Conservation (phyloP, 495 filamentous ascomycete species). For the Annulohypoxylon nitens region DNA sequence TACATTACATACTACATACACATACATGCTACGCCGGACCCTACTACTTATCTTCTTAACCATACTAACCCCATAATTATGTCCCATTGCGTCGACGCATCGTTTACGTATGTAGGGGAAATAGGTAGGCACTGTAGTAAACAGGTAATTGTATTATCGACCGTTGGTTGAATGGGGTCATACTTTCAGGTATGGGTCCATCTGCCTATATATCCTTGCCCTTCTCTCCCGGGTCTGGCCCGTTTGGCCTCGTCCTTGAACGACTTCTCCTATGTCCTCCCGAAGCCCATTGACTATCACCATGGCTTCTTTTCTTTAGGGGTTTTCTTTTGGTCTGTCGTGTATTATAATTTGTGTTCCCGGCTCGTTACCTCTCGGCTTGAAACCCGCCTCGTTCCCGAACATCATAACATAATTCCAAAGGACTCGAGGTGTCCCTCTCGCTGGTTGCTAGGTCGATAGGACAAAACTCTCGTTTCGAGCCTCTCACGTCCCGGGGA, state of each 20-base stretch:
- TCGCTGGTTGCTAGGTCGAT: constrained; percentile 23
- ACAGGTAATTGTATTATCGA: constrained; percentile 44
- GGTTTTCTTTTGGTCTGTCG: constrained; percentile 50
- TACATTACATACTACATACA: constrained; percentile 27
- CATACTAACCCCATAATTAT: constrained; percentile 50
- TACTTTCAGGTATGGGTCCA: constrained; percentile 42
- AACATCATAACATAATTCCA: constrained; percentile 8
- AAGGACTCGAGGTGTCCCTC: constrained; percentile 31
- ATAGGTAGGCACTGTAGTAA: constrained; percentile 37
- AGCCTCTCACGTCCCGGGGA: constrained; percentile 34
- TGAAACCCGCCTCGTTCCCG: constrained; percentile 31
- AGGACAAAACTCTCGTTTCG: constrained; percentile 44
- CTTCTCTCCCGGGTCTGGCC: constrained; percentile 59
- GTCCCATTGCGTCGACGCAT: constrained; percentile 48
- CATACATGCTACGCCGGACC: constrained; percentile 33
- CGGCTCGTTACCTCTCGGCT: constrained; percentile 48
- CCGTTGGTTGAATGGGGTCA: constrained; percentile 49
- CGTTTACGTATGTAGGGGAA: constrained; percentile 49
- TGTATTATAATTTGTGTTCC: constrained; percentile 48
- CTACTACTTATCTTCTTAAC: constrained; percentile 50
- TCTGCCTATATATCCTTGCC: constrained; percentile 62
- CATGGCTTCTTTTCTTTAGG: constrained; percentile 61
- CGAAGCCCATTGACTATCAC: constrained; percentile 53
- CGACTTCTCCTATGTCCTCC: constrained; percentile 53
- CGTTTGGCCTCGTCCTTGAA: constrained; percentile 48